Base-by-base conservation (phyloP, 805 yeast species). In the Scheffersomyces amazonensis region DNA sequence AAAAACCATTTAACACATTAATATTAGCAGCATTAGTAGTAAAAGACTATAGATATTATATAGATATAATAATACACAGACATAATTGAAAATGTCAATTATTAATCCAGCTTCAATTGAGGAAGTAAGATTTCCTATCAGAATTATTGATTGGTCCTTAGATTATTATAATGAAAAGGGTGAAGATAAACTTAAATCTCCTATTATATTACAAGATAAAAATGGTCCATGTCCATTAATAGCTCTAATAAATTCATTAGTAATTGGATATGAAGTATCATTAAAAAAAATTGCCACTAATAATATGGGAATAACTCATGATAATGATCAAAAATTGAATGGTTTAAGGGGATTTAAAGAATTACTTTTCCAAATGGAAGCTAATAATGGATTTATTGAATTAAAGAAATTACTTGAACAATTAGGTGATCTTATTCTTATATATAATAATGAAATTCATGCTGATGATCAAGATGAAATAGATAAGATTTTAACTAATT, bases 201-300 rank as follows among this genome's bases (percentile, higher is more conserved):
- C 78, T 30, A 77, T 89, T 23, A 62, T 90, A 3, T 60, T 87
- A 16, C 96, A 89, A 63, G 86, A 87, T 44, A 69, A 64, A 34
- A 87, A 88, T 52, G 96, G 96, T 0, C 96, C 96, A 0, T 89
- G 96, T 54, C 95, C 96, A 2, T 59, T 90, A 27, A 73, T 90
- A 11, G 90, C 96, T 0, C 62, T 90, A 29, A 72, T 79, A 34
- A 90, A 90, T 54, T 75, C 87, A 0, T 56, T 90, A 12, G 55
- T 87, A 5, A 58, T 89, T 15, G 63, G 78, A 3, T 49, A 57
- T 34, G 79, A 73, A 40, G 39, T 61, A 9, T 47, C 46, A 19
- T 37, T 44, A 16, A 36, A 53, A n/a, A 42, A 44, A 27, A 22
- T 25, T 13, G 34, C 37, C 4, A 35, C 45, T 21, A 40, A 41